These are phyloP conservation scores for Penicillium sp. DNA, from an alignment of 2,329 filamentous ascomycete species.

Conservation along the genomic window DNA sequence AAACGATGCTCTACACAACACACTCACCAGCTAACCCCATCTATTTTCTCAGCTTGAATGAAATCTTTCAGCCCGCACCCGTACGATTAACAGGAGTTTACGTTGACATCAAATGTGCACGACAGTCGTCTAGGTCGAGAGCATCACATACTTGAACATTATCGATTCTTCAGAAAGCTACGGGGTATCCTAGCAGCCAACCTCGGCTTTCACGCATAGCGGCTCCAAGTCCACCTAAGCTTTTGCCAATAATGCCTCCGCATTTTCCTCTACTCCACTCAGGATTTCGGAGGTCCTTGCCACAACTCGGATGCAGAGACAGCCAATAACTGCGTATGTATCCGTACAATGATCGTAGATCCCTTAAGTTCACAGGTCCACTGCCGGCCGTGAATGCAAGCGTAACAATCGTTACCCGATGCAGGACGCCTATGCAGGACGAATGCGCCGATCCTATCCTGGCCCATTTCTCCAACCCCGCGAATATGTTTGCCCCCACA, in stretches of 20 bases:
- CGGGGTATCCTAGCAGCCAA: background rate
- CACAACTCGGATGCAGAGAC: constrained; percentile 3
- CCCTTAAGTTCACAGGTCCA: background rate
- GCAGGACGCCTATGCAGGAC: no score
- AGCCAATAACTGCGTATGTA: no score
- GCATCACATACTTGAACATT: no score
- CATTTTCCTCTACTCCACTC: constrained; percentile 5
- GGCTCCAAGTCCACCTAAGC: constrained; percentile 22
- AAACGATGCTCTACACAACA: no score
- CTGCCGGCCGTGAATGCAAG: background rate
- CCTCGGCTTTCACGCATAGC: background rate
- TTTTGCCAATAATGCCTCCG: constrained; percentile 20
- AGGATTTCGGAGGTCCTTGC: constrained; percentile 1
- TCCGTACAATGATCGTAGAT: background rate
- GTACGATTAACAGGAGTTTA: background rate
- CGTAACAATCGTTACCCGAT: background rate
- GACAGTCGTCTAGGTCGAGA: no score
- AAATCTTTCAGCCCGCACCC: no score
- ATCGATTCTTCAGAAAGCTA: no score
- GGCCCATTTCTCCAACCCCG: constrained; percentile 2
- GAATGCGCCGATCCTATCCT: background rate
- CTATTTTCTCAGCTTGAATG: no score
- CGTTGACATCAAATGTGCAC: background rate
- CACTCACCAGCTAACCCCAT: no score
- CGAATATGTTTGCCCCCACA: constrained; percentile 4